A percentile compares a stretch with the other conserved stretches of the same genome.
Evolutionary conservation across 2,329 filamentous ascomycete species (phyloP).

Genomic region (Mycogone perniciosa): DNA sequence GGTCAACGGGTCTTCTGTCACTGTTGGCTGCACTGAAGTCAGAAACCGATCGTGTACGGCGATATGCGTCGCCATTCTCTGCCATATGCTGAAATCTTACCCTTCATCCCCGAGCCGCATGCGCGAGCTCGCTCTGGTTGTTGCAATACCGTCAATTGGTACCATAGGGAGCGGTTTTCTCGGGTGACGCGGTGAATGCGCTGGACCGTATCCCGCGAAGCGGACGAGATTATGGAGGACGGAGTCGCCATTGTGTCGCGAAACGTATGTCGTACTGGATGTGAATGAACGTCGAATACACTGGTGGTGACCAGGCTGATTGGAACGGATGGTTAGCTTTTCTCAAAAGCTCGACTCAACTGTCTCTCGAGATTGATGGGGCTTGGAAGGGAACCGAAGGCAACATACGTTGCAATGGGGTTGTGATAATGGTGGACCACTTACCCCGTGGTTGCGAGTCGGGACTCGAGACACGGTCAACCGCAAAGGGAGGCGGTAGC

Average conservation of each 20-base stretch:
- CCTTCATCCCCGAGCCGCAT: conserved; percentile 92
- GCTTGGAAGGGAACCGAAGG: too few relatives aligned
- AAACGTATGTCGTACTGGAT: conserved; percentile 2
- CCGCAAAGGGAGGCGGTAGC: conserved; percentile 5
- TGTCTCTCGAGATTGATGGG: too few relatives aligned
- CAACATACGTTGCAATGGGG: neutral
- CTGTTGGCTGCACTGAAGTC: conserved; percentile 30
- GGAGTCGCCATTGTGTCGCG: conserved; percentile 28
- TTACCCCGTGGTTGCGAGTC: neutral
- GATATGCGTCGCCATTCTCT: neutral
- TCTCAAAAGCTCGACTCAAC: neutral
- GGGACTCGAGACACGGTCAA: conserved; percentile 8
- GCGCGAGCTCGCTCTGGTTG: conserved; percentile 91
- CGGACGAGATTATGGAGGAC: conserved; percentile 24
- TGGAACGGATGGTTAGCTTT: neutral
- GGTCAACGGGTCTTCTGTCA: conserved; percentile 87
- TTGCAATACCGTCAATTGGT: conserved; percentile 80
- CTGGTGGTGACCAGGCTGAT: neutral
- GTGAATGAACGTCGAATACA: conserved; percentile 3
- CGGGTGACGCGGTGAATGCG: conserved; percentile 51
- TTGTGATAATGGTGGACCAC: neutral
- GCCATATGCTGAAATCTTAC: conserved; percentile 43
- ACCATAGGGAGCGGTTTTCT: conserved; percentile 71
- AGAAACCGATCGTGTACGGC: conserved; percentile 10
- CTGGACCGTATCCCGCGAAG: conserved; percentile 36